Base-by-base conservation (phyloP, 164 flowering plant species). In the Aristolochia californica region DNA sequence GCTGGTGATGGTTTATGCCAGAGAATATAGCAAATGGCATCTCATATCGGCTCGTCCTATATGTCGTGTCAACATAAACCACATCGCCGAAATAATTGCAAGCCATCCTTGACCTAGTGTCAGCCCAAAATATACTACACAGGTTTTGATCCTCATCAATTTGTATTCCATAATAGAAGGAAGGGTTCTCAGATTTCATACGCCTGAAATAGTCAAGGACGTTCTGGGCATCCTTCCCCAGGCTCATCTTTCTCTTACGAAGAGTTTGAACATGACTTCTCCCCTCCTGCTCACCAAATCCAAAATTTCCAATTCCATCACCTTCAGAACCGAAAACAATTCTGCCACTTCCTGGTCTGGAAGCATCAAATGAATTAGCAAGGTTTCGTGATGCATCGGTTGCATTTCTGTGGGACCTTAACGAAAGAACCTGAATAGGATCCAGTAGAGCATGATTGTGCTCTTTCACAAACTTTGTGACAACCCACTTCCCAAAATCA, bases 231-330 rank as follows among this genome's bases (percentile, higher is more conserved):
- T 85, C 97, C 40, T 89, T 87, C 58, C 83, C 95, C 34, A 84
- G 62, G 57, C 74, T 80, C 68, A 72, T 83, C 62, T 74, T 52
- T 53, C 57, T 24, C 56, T 44, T 55, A 17, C 43, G 23, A n/a
- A 78, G 11, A 81, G 76, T 55, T 77, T 84, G 67, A 85, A 81
- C 81, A 66, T 89, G 85, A 63, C 81, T 83, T 64, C 93, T 70
- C 55, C 87, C 83, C 54, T 89, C 97, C 13, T 78, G 85, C 75
- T 85, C 88, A 0, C 88, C 81, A 63, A 87, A 89, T 0, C 95
- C 97, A 60, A 87, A 84, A 52, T 79, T 84, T 62, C 80, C 82
- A 54, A 80, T 70, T 15, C 90, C 93, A 63, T 88, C 88, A 69
- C 74, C 81, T 72, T 87, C 88, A 48, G 81, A 77, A 13, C 84